A percentile compares a stretch with the other conserved stretches of the same genome.
Conservation (phyloP, 495 filamentous ascomycete genomes). For the Penicillium atrosanguineum region DNA sequence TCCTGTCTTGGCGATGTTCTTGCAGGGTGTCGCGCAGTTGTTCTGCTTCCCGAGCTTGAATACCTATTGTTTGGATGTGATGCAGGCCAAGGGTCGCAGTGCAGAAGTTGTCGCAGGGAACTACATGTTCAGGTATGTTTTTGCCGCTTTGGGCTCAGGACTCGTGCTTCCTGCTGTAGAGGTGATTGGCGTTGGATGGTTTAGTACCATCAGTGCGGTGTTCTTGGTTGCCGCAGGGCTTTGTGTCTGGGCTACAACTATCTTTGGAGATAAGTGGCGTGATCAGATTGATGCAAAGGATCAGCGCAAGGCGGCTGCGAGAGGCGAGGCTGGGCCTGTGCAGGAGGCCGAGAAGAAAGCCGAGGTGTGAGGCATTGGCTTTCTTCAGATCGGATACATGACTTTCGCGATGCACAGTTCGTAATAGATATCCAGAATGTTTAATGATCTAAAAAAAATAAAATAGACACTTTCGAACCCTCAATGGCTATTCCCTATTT, state of each 20-base stretch:
- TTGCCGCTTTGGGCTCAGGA: constrained; percentile 63
- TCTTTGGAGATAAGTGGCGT: constrained; percentile 55
- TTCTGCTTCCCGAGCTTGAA: constrained; percentile 73
- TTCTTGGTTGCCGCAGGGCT: constrained; percentile 52
- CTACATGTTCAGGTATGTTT: constrained; percentile 68
- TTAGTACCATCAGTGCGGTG: constrained; percentile 52
- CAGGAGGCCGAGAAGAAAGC: constrained; percentile 8
- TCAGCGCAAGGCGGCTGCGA: constrained; percentile 9
- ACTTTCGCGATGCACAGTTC: not conserved
- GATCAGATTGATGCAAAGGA: constrained; percentile 46
- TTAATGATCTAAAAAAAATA: not conserved
- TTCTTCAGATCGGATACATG: not conserved
- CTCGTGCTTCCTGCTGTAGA: constrained; percentile 65
- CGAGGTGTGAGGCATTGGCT: constrained; percentile 3
- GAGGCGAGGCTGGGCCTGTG: not conserved
- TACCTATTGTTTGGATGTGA: constrained; percentile 75
- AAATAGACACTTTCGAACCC: too few species aligned
- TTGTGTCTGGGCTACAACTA: constrained; percentile 46
- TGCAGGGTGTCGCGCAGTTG: constrained; percentile 68
- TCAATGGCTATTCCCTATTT: not conserved
- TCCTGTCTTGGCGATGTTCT: constrained; percentile 66
- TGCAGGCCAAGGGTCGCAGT: constrained; percentile 54
- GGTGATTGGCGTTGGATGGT: constrained; percentile 67
- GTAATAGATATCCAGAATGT: not conserved
- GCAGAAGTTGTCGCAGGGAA: constrained; percentile 72